Conservation (phyloP, 345 rosid genomes). For the Brassica cretica region DNA sequence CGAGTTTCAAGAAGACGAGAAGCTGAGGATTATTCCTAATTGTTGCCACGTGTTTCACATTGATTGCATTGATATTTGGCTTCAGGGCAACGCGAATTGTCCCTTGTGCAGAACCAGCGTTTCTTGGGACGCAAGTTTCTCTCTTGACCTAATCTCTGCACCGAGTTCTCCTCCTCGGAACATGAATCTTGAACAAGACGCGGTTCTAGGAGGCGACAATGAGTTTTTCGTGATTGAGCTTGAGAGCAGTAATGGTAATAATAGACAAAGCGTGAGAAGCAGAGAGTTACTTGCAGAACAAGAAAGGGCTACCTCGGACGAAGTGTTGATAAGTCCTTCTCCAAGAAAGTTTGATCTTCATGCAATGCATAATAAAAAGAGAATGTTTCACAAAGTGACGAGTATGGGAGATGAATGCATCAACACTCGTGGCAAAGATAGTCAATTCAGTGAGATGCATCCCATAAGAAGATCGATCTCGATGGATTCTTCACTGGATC, state of each 20-base stretch:
- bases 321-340: constrained; percentile 42
- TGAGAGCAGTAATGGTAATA: constrained; percentile 35
- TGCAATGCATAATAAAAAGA: constrained; percentile 36
- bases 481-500: constrained; percentile 81
- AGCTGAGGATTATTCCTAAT: constrained; percentile 68
- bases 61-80: constrained; percentile 94
- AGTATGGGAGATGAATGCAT: constrained; percentile 97
- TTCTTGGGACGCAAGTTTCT: constrained; percentile 48
- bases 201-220: constrained; percentile 48
- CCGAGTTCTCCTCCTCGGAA: constrained; percentile 46
- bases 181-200: constrained; percentile 27
- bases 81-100: constrained; percentile 83
- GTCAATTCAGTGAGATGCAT: constrained; percentile 54
- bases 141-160: constrained; percentile 44
- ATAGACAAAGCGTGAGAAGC: constrained; percentile 28
- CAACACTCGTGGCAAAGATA: constrained; percentile 56
- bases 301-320: constrained; percentile 50
- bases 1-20: constrained; percentile 89
- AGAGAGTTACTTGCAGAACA: constrained; percentile 45
- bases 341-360: constrained; percentile 46
- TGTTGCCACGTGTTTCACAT: constrained; percentile 89
- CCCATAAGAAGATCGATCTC: constrained; percentile 89
- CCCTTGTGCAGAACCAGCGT: constrained; percentile 89
- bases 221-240: constrained; percentile 82
- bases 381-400: constrained; percentile 46